These are phyloP conservation scores for Wickerhamiella allomyrinae DNA, from an alignment of 805 yeast genomes.

Conservation along the genomic window DNA sequence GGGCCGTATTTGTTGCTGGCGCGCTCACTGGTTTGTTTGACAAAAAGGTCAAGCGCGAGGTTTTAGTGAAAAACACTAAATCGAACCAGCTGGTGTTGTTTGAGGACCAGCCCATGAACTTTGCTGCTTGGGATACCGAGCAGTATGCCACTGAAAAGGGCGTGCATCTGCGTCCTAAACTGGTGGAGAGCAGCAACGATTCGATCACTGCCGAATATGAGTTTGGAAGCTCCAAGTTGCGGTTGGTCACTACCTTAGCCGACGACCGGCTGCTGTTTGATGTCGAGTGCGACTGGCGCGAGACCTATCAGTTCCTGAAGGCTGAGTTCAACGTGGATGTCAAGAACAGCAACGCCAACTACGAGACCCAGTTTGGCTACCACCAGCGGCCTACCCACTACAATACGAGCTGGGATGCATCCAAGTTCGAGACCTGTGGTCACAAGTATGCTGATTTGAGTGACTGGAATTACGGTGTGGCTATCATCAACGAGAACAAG, in stretches of 20 bases:
- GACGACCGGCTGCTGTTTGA: slow-evolving; percentile 34
- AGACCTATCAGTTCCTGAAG: slow-evolving; percentile 73
- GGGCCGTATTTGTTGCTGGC: slow-evolving; percentile 48
- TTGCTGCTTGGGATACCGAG: slow-evolving; percentile 98
- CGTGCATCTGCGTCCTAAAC: slow-evolving; percentile 29
- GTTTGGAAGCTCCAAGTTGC: slow-evolving; percentile 10
- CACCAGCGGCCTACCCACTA: slow-evolving; percentile 88
- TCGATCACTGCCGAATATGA: slow-evolving; percentile 5
- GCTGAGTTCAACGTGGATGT: slow-evolving; percentile 90
- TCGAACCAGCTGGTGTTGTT: slow-evolving; percentile 74
- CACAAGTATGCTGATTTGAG: slow-evolving; percentile 90
- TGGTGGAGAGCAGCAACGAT: slow-evolving; percentile 3
- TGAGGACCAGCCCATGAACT: slow-evolving; percentile 80
- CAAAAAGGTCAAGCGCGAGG: slow-evolving; percentile 42
- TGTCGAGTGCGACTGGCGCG: slow-evolving; percentile 71
- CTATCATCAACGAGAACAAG: slow-evolving; percentile 69
- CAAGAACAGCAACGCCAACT: slow-evolving; percentile 60
- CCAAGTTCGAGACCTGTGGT: slow-evolving; percentile 89
- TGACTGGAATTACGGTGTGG: slow-evolving; percentile 75
- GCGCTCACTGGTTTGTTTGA: slow-evolving; percentile 53
- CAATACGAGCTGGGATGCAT: slow-evolving; percentile 92
- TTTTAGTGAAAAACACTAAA: slow-evolving; percentile 48
- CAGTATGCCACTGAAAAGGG: slow-evolving; percentile 67
- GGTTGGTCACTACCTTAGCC: slow-evolving; percentile 27
- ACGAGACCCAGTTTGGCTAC: slow-evolving; percentile 88